Conservation (phyloP, 345 rosid genomes). For the Eucalyptus albens region DNA sequence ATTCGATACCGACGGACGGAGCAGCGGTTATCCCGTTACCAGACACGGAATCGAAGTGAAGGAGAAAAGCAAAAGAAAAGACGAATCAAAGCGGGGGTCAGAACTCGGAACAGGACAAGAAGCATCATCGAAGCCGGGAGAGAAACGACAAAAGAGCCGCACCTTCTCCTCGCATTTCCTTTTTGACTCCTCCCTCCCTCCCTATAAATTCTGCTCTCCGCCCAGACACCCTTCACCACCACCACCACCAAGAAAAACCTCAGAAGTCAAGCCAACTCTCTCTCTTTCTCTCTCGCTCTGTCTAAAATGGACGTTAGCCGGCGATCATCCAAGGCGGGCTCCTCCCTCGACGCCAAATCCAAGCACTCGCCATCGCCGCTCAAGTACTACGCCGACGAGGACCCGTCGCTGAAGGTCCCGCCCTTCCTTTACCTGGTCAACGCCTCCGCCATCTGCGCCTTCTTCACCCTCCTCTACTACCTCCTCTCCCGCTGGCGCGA, state of each 20-base stretch:
- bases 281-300: neutral
- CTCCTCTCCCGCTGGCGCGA: constrained; percentile 28
- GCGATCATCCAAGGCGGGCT: neutral
- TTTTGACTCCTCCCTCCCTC: neutral
- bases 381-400: neutral
- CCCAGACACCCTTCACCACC: neutral
- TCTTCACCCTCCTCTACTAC: constrained; percentile 18
- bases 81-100: neutral
- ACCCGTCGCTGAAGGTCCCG: constrained; percentile 1
- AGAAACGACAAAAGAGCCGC: neutral
- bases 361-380: neutral
- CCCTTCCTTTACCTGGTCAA: constrained; percentile 8
- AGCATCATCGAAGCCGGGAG: neutral
- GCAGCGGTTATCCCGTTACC: neutral
- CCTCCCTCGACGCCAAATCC: neutral
- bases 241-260: neutral
- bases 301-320: neutral
- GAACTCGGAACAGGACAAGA: neutral
- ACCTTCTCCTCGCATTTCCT: neutral
- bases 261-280: neutral
- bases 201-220: neutral
- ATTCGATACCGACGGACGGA: neutral
- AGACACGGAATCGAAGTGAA: neutral
- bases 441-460: constrained; percentile 10
- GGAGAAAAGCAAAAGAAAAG: neutral